Evolutionary conservation across 2,329 filamentous ascomycete species (phyloP), one percentile per base, ranked within the genome.

Genomic region (Diaporthe sp.): DNA sequence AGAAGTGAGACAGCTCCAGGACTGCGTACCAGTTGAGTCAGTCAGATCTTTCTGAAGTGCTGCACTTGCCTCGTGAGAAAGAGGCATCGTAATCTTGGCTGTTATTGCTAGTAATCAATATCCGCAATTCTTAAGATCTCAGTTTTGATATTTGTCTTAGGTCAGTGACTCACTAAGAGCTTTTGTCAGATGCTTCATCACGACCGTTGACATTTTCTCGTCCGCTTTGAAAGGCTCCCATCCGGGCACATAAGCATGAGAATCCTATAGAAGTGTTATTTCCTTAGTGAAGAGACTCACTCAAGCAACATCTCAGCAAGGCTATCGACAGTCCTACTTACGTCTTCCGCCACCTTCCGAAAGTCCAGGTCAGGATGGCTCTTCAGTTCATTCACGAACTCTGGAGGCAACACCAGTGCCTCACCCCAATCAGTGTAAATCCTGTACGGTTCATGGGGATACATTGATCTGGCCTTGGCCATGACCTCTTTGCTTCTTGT

Each of bases 351-450:
- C 7, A 44, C n/a, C 2, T 15, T 19, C 59, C 15, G 12, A 44
- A 72, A 72, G 47, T 68, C 37, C 35, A 72, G 47, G 47, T 47
- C 50, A 42, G 58, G 58, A 51, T 66, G 39, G n/a, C 65, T 72
- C 19, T 44, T 51, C 4, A 72, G 13, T 13, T 72, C 59, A 27
- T 72, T 35, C 8, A 63, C 12, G 35, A 53, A 65, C 37, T 68
- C 37, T 19, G 37, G 53, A 17, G 71, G 71, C 32, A 72, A 19
- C 15, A 69, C 51, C 15, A 72, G 30, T 15, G 51, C 37, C 35
- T 55, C 61, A 9, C 59, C 71, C 42, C 47, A 47, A 22, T 68
- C 59, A 35, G 71, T 68, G 59, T 66, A 44, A 9, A 69, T 37
- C 44, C 30, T 50, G 27, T 53, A 72, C 15, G 71, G 71, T 15